Evolutionary conservation across 495 filamentous ascomycete species (phyloP).

Genomic region (Amorphotheca resinae): DNA sequence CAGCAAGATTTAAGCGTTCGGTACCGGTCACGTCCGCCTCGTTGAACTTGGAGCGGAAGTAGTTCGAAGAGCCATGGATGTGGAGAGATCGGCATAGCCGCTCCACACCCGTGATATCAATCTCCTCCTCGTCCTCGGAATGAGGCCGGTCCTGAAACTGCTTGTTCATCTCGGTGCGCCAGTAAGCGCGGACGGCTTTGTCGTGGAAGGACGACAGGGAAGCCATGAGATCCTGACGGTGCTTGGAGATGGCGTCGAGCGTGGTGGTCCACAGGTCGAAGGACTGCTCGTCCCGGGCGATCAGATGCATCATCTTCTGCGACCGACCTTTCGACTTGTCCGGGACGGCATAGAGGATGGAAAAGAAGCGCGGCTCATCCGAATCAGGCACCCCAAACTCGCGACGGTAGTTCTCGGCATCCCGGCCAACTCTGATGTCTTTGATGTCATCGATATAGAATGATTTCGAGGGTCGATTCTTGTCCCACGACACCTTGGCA

Average conservation of each 20-base stretch:
- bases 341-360: slow-evolving; percentile 66
- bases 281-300: slow-evolving; percentile 54
- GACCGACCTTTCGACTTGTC: slow-evolving; percentile 54
- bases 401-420: slow-evolving; percentile 79
- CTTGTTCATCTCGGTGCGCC: slow-evolving; percentile 74
- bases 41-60: slow-evolving; percentile 63
- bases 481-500: slow-evolving; percentile 81
- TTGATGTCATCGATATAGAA: slow-evolving; percentile 93
- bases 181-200: slow-evolving; percentile 65
- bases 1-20: slow-evolving; percentile 54
- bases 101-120: slow-evolving; percentile 66
- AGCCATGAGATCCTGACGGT: slow-evolving; percentile 78
- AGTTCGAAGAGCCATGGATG: slow-evolving; percentile 69
- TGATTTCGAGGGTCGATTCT: slow-evolving; percentile 59
- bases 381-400: slow-evolving; percentile 57
- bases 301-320: slow-evolving; percentile 69
- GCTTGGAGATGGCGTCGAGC: slow-evolving; percentile 65
- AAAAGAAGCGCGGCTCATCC: slow-evolving; percentile 64
- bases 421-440: slow-evolving; percentile 73
- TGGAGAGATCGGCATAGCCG: slow-evolving; percentile 76
- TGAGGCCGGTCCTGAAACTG: slow-evolving; percentile 43
- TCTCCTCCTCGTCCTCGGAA: slow-evolving; percentile 48
- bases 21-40: slow-evolving; percentile 50
- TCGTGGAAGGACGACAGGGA: slow-evolving; percentile 73
- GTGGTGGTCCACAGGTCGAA: slow-evolving; percentile 72